These are phyloP conservation scores for Ascocoryne sarcoides DNA, from an alignment of 2,329 filamentous ascomycete species.

Conservation along the genomic window DNA sequence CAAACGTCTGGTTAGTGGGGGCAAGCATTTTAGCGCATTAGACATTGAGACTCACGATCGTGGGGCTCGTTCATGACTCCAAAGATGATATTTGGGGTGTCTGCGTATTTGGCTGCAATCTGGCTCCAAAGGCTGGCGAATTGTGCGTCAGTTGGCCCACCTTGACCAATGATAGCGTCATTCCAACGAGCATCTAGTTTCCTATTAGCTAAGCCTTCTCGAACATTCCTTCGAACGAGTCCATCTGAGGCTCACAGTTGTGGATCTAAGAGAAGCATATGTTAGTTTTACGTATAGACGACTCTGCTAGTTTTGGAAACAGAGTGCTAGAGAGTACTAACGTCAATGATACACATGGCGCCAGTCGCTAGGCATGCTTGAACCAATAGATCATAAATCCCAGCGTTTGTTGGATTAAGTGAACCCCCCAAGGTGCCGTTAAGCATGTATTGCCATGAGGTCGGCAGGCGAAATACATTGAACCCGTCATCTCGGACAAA, in stretches of 20 bases:
- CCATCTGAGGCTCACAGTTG: too few species aligned
- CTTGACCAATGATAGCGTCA: constrained; percentile 54
- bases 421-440: constrained; percentile 40
- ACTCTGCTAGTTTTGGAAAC: too few species aligned
- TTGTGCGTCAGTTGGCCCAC: constrained; percentile 49
- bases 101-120: constrained; percentile 49
- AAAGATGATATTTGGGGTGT: constrained; percentile 46
- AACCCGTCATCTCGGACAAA: background rate
- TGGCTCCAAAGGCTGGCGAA: constrained; percentile 49
- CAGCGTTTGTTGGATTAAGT: constrained; percentile 40
- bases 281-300: too few species aligned
- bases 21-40: background rate
- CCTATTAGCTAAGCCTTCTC: background rate
- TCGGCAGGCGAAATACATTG: background rate
- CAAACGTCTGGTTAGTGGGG: background rate
- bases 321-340: background rate
- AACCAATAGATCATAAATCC: constrained; percentile 45
- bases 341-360: constrained; percentile 49
- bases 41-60: constrained; percentile 4
- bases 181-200: constrained; percentile 46
- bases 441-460: constrained; percentile 50
- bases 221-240: background rate
- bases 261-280: too few species aligned
- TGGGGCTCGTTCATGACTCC: constrained; percentile 65
- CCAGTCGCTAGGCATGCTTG: constrained; percentile 47